phyloP scores from a whole-genome alignment of 1,139 yeast genomes.

The Blastobotrys niveus region DNA sequence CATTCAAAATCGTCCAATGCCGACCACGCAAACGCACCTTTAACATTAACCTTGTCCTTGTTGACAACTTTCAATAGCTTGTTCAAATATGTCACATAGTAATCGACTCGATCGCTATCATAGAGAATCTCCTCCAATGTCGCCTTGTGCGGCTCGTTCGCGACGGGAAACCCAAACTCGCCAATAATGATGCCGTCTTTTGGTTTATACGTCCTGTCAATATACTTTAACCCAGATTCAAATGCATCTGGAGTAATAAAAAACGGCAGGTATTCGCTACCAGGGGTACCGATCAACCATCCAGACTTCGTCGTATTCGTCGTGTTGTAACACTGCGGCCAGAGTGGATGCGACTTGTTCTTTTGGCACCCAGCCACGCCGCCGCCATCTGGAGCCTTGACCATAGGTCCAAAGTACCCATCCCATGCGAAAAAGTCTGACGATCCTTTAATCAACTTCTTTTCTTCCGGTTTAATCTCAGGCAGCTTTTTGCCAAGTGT shows the following conservation, averaged over 20 bases:
- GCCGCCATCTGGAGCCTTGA: slow-evolving; percentile 28
- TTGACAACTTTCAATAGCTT: slow-evolving; percentile 28
- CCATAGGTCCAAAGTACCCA: slow-evolving; percentile 32
- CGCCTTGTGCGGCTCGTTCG: slow-evolving; percentile 29
- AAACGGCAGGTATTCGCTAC: slow-evolving; percentile 25
- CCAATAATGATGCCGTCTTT: slow-evolving; percentile 21
- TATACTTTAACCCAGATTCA: slow-evolving; percentile 15
- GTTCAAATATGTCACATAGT: slow-evolving; percentile 32
- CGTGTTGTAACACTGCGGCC: slow-evolving; percentile 18
- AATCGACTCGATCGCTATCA: slow-evolving; percentile 33
- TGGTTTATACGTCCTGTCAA: slow-evolving; percentile 17
- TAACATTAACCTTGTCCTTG: slow-evolving; percentile 30
- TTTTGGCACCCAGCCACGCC: slow-evolving; percentile 16
- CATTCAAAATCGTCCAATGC: slow-evolving; percentile 37
- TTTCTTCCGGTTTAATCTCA: slow-evolving; percentile 31
- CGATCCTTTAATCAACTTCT: slow-evolving; percentile 25
- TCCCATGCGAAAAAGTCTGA: slow-evolving; percentile 36
- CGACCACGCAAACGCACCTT: slow-evolving; percentile 36
- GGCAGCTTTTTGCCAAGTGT: slow-evolving; percentile 27
- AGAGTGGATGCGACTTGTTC: slow-evolving; percentile 14
- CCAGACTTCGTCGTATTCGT: slow-evolving; percentile 23
- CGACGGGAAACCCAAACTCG: slow-evolving; percentile 36
- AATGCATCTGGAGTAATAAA: slow-evolving; percentile 19
- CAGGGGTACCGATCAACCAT: slow-evolving; percentile 30
- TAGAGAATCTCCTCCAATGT: slow-evolving; percentile 27